phyloP scores from a whole-genome alignment of 306 rosid genomes.

The Vigna unguiculata region DNA sequence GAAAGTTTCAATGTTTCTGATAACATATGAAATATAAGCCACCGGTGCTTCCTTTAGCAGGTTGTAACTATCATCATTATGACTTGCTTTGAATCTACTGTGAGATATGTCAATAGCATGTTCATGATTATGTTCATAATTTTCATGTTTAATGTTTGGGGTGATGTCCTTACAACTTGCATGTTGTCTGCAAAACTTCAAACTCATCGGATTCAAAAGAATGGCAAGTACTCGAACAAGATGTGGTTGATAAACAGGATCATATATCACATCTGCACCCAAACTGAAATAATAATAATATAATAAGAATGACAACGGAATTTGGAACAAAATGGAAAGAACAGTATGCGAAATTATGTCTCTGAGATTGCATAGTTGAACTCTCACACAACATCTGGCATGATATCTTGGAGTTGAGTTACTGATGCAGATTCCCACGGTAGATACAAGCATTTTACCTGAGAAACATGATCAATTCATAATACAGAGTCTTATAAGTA shows the following conservation, averaged over 20 bases:
- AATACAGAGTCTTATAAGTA: conserved; percentile 16
- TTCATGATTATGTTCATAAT: conserved; percentile 38
- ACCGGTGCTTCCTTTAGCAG: conserved; percentile 54
- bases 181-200: conserved; percentile 11
- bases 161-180: conserved; percentile 30
- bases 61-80: conserved; percentile 19
- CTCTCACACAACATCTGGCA: conserved; percentile 81
- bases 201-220: conserved; percentile 51
- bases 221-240: conserved; percentile 68
- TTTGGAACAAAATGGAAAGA: not conserved
- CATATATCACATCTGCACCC: conserved; percentile 92
- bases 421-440: conserved; percentile 86
- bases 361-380: conserved; percentile 8
- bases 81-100: conserved; percentile 36
- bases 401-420: conserved; percentile 62
- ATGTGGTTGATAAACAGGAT: conserved; percentile 85
- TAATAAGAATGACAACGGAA: conserved; percentile 27
- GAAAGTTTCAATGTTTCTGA: conserved; percentile 74
- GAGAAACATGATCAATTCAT: conserved; percentile 43
- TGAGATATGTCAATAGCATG: conserved; percentile 41
- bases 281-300: conserved; percentile 56
- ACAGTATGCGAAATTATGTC: not conserved
- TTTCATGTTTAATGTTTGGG: conserved; percentile 26
- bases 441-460: conserved; percentile 78
- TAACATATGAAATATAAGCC: conserved; percentile 76